Base-by-base conservation (phyloP, 257 asterid genomes). In the Perilla frutescens region DNA sequence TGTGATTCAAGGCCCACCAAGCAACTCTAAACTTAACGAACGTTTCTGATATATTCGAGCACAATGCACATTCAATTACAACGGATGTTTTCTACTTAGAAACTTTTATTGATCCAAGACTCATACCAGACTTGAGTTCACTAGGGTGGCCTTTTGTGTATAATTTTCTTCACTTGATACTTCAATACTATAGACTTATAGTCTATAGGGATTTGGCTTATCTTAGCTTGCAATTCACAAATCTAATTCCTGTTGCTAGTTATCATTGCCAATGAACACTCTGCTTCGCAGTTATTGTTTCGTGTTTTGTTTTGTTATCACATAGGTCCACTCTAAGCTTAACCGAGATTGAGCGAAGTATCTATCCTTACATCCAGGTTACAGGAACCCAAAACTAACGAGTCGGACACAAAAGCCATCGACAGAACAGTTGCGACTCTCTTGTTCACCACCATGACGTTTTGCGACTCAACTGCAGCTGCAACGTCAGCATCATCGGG, bases 401-500 rank as follows among this genome's bases (percentile, higher is more conserved):
- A 58, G 41, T 36, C 73, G 0, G 71, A 26, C 54, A 69, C 72
- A 6, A 85, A 85, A 20, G 80, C 71, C 31, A 75, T 85, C 7
- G 89, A 85, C 70, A 75, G 87, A 77, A 80, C 89, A n/a, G 78
- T 85, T 26, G 89, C 89, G 20, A 77, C 79, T 45, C 80, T 85
- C 64, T 32, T 85, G 76, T 85, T 85, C 81, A 72, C 76, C 31
- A 71, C 79, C 13, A 68, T 56, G 70, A 36, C 70, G 4, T 71
- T 48, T 32, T 20, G 76, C 81, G 58, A 50, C 66, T 9, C 65
- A 8, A 37, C 48, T 36, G 47, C 74, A 76, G 71, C 48, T 43
- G 15, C 53, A 12, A 48, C 71, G n/a, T 63, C 83, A 43, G 6
- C 72, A 31, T 44, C 81, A 74, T 20, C 26, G 26, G 59, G 72